Conservation (phyloP, 768 basidiomycete genomes). For the Candolleomyces aberdarensis region DNA sequence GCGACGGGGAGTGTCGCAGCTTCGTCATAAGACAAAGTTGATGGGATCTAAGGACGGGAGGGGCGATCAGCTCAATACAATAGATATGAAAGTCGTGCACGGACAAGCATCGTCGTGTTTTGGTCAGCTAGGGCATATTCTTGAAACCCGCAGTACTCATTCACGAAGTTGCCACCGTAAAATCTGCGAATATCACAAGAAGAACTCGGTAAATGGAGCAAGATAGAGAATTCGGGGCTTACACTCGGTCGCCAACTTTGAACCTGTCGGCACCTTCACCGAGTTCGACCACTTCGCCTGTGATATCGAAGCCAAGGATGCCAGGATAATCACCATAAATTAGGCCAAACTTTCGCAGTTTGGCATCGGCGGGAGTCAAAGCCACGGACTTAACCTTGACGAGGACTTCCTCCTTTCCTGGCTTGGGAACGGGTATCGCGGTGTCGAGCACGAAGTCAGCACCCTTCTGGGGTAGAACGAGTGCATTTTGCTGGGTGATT, state of each 20-base stretch:
- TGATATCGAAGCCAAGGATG: conserved; percentile 48
- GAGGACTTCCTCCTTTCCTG: conserved; percentile 27
- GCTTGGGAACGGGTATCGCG: conserved; percentile 2
- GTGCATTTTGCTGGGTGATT: conserved; percentile 39
- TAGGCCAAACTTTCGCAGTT: conserved; percentile 39
- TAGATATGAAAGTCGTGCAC: neutral
- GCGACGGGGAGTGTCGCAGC: conserved; percentile 48
- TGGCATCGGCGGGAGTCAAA: conserved; percentile 53
- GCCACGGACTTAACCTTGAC: conserved; percentile 36
- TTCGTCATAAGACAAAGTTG: conserved; percentile 43
- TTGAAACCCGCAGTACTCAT: conserved; percentile 40
- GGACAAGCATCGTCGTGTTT: conserved; percentile 35
- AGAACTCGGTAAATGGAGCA: neutral
- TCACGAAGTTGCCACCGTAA: conserved; percentile 30
- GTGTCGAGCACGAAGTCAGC: conserved; percentile 37
- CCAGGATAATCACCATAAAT: conserved; percentile 42
- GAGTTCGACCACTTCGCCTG: conserved; percentile 47
- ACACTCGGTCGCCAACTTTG: conserved; percentile 52
- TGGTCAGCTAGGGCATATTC: conserved; percentile 36
- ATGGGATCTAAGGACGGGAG: conserved; percentile 38
- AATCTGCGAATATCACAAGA: conserved; percentile 27
- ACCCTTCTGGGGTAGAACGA: conserved; percentile 21
- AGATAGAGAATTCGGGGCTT: conserved; percentile 13
- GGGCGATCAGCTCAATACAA: neutral
- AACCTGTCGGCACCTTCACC: conserved; percentile 48